Evolutionary conservation across 2,329 filamentous ascomycete genomes (phyloP), one percentile per base, ranked within the genome.

Genomic region (Epichloe sp.): DNA sequence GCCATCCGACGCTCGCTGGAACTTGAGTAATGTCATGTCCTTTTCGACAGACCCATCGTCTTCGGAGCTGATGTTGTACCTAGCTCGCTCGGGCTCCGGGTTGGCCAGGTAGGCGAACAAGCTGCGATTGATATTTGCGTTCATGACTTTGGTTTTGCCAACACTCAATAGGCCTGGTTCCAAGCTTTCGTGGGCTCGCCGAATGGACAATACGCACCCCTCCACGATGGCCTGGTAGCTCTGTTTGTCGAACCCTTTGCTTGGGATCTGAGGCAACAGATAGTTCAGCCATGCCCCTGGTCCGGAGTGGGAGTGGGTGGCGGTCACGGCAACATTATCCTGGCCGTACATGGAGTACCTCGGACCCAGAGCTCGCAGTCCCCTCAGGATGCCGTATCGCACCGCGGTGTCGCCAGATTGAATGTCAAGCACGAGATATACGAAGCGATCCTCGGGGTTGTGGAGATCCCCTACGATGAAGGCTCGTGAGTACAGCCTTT

Each of bases 211-310:
- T 5, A 94, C 64, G 5, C 86, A 84, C 3, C 90, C 90, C 57
- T 93, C 82, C 1, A 96, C 88, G 56, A 95, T 88, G 38, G 90
- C 89, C 56, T 82, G 77, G 62, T 93, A 95, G 60, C 86, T 90
- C 63, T 93, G 86, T 63, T 82, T 82, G 65, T 89, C 79, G 60
- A 95, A 95, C 0, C 90, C 90, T 54, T 84, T 77, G 63, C 84
- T 91, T 0, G 89, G 91, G 58, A 95, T 84, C 62, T 95, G 89
- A 10, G 89, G 90, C 14, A 96, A 73, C 10, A 95, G 76, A 61
- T 95, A 95, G 65, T 95, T 95, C 62, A 93, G 75, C 88, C 88
- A 96, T 15, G 86, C 90, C 4, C 87, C 90, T 0, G 90, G 89
- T 0, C 88, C 89, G 17, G 88, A 85, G 68, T 96, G 90, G 2